A percentile compares a stretch with the other conserved stretches of the same genome.
Conservation (phyloP, 371 early-diverging fungal species). For the Massospora cicadina region DNA sequence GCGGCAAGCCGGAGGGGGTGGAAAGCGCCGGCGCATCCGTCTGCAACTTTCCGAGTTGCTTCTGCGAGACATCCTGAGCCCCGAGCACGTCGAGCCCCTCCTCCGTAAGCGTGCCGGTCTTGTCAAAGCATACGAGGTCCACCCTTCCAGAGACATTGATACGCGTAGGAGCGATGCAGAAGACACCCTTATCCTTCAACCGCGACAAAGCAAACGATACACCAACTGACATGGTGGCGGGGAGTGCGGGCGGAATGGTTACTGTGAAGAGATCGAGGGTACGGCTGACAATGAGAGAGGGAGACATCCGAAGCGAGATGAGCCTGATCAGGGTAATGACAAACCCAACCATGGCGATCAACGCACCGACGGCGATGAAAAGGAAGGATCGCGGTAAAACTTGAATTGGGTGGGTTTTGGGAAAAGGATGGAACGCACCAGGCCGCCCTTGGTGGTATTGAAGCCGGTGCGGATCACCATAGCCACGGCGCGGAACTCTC, state of each 20-base stretch:
- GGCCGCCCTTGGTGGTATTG: conserved; percentile 88
- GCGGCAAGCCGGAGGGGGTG: conserved; percentile 11
- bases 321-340: conserved; percentile 58
- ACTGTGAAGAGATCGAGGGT: conserved; percentile 89
- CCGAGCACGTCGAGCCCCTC: conserved; percentile 96
- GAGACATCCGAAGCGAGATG: conserved; percentile 48
- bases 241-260: conserved; percentile 90
- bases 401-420: conserved; percentile 86
- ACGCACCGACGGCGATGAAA: conserved; percentile 76
- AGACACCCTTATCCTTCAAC: conserved; percentile 65
- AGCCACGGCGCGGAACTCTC: conserved; percentile 36
- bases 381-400: conserved; percentile 92
- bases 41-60: conserved; percentile 12
- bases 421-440: conserved; percentile 89
- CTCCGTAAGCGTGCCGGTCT: conserved; percentile 98
- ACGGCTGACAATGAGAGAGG: conserved; percentile 51
- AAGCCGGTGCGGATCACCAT: conserved; percentile 91
- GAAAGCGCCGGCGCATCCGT: conserved; percentile 10
- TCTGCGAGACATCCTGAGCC: conserved; percentile 30
- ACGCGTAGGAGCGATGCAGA: conserved; percentile 83
- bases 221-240: conserved; percentile 94
- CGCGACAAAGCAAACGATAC: conserved; percentile 83
- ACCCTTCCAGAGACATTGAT: conserved; percentile 94
- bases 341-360: conserved; percentile 23
- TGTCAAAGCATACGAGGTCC: conserved; percentile 97